Evolutionary conservation across 768 basidiomycete species (phyloP), one percentile per base, ranked within the genome.

Genomic region (Rhodotorula paludigena): DNA sequence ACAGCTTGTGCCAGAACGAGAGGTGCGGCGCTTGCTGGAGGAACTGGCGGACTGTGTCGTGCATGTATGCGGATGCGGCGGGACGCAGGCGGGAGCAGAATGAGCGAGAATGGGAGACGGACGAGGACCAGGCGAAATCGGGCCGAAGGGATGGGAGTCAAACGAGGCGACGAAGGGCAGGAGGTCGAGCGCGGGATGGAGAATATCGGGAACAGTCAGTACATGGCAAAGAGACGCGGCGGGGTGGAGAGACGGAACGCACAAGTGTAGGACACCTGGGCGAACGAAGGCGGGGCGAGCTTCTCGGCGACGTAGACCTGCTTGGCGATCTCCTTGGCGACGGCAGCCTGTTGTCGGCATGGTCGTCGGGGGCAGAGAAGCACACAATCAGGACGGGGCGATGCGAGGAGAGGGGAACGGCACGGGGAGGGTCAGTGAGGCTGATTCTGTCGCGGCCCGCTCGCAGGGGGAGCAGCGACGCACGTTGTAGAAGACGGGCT

Each of bases 401-500:
- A 28, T 54, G n/a, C n/a, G n/a, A n/a, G 48, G 28, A 28, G 48
- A 33, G 56, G 7, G 23, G 45, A 28, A 36, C 33, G 44, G 38
- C 20, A 45, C 5, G 41, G 4, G 11, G 15, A 33, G 49, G 32
- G 12, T 18, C 14, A 10, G 49, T 32, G 8, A 33, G 49, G 3
- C 25, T 28, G 10, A 32, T 11, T 25, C 5, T 1, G n/a, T n/a
- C 11, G 35, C 48, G 18, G 18, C 25, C 2, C 14, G 33, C 28
- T 39, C 15, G 39, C 28, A 33, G 15, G 20, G 41, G 20, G 25
- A 7, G 57, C 21, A 32, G n/a, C n/a, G 30, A 58, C 70, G 51
- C 33, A 89, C 80, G 81, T 92, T 91, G 82, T 91, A 92, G 36
- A 84, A 66, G 42, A 92, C 76, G 9, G 90, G 89, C 75, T 88